A percentile compares a stretch with the other conserved stretches of the same genome.
phyloP scores from a whole-genome alignment of 2,329 filamentous ascomycete genomes.

The Fusarium sp. region DNA sequence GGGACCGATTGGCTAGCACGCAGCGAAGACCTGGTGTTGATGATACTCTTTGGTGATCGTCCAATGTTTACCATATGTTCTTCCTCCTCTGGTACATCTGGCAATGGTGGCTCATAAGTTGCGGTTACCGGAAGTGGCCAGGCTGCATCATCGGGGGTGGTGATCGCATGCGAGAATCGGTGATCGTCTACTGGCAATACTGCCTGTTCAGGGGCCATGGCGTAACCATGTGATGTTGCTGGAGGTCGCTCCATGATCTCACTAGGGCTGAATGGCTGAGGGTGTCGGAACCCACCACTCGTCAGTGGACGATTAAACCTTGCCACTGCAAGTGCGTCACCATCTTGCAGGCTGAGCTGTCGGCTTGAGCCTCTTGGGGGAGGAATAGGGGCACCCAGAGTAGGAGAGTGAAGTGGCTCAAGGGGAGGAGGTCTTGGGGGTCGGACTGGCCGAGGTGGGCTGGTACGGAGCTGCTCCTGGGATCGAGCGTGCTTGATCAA shows the following conservation, averaged over 20 bases:
- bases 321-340: slow-evolving; percentile 49
- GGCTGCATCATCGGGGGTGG: slow-evolving; percentile 53
- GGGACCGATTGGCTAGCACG: slow-evolving; percentile 66
- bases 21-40: slow-evolving; percentile 61
- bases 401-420: slow-evolving; percentile 40
- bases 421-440: slow-evolving; percentile 48
- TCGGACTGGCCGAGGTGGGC: slow-evolving; percentile 60
- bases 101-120: slow-evolving; percentile 56
- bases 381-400: slow-evolving; percentile 52
- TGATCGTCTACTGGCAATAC: slow-evolving; percentile 18
- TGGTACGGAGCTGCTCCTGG: slow-evolving; percentile 58
- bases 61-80: slow-evolving; percentile 55
- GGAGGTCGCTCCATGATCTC: slow-evolving; percentile 33
- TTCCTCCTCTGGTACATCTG: slow-evolving; percentile 72
- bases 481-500: slow-evolving; percentile 57
- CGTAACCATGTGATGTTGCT: slow-evolving; percentile 23
- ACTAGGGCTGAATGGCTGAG: slow-evolving; percentile 52
- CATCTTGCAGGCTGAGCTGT: slow-evolving; percentile 56
- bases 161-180: slow-evolving; percentile 52
- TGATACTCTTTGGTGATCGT: slow-evolving; percentile 55
- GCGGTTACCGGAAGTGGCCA: slow-evolving; percentile 50
- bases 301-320: slow-evolving; percentile 56
- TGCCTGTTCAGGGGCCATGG: slow-evolving; percentile 12
- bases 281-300: slow-evolving; percentile 56
- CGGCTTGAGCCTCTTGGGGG: slow-evolving; percentile 67